Conservation (phyloP, 2,329 filamentous ascomycete species). For the Aspergillus ochraceus region DNA sequence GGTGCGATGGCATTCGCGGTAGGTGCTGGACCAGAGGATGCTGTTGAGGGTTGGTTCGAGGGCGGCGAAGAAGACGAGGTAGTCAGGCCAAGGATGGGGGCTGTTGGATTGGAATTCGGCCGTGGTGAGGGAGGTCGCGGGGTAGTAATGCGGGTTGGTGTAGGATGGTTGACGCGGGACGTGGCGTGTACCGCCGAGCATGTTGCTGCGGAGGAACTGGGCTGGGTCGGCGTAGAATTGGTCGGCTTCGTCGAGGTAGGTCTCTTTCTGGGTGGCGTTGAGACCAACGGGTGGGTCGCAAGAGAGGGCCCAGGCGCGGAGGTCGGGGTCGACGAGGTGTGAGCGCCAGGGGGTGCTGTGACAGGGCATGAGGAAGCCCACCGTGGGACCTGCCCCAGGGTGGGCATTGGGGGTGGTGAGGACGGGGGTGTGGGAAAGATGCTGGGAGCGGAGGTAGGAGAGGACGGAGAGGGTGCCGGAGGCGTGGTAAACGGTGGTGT, state of each 20-base stretch:
- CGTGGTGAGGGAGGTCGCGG: background rate
- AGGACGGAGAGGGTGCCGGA: constrained; percentile 75
- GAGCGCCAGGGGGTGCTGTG: constrained; percentile 95
- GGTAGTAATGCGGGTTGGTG: constrained; percentile 4
- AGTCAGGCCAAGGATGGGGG: constrained; percentile 49
- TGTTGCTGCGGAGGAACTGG: constrained; percentile 59
- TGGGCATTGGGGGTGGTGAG: constrained; percentile 14
- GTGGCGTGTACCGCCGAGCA: constrained; percentile 39
- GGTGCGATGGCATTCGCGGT: constrained; percentile 59
- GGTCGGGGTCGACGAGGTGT: constrained; percentile 72
- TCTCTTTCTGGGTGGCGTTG: constrained; percentile 56
- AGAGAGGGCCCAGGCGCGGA: constrained; percentile 79
- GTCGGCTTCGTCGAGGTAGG: constrained; percentile 87
- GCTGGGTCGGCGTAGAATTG: constrained; percentile 73
- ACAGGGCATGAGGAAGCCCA: constrained; percentile 90
- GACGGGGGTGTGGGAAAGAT: constrained; percentile 58
- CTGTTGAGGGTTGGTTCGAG: constrained; percentile 52
- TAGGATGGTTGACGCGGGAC: constrained; percentile 37
- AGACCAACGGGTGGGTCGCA: constrained; percentile 86
- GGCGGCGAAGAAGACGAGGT: constrained; percentile 57
- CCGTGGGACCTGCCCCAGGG: constrained; percentile 45
- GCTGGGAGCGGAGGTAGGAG: constrained; percentile 71
- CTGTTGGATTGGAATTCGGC: constrained; percentile 3
- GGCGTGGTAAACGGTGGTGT: constrained; percentile 76
- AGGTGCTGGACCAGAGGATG: constrained; percentile 48